Percentiles rank a stretch among this genome's conserved stretches.
phyloP scores from a whole-genome alignment of 129 eudicot genomes.

The Pulicaria dysenterica region DNA sequence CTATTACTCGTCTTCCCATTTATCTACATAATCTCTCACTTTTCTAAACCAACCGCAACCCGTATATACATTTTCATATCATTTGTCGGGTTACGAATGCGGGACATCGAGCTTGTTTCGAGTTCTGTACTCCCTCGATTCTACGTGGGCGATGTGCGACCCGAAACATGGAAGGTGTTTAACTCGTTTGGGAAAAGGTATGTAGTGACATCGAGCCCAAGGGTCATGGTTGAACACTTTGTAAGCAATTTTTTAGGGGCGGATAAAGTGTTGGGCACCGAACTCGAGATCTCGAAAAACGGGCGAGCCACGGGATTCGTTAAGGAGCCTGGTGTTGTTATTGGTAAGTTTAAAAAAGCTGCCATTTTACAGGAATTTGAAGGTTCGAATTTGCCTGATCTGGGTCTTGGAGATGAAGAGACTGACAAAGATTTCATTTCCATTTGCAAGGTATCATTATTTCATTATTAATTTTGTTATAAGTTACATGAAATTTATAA shows the following conservation, averaged over 20 bases:
- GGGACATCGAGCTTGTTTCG: slow-evolving; percentile 71
- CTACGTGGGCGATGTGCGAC: slow-evolving; percentile 73
- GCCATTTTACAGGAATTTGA: slow-evolving; percentile 58
- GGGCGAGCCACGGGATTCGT: slow-evolving; percentile 88
- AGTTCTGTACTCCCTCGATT: slow-evolving; percentile 82
- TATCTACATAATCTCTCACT: slow-evolving; percentile 43
- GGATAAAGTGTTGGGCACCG: slow-evolving; percentile 86
- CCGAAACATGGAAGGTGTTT: slow-evolving; percentile 76
- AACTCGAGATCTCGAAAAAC: slow-evolving; percentile 54
- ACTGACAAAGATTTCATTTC: slow-evolving; percentile 91
- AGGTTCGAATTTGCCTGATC: slow-evolving; percentile 57
- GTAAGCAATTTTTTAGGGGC: slow-evolving; percentile 65
- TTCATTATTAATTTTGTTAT: not conserved
- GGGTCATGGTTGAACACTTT: slow-evolving; percentile 80
- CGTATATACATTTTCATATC: slow-evolving; percentile 62
- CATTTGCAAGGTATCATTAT: slow-evolving; percentile 75
- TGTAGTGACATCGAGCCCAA: slow-evolving; percentile 76
- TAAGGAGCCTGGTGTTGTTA: slow-evolving; percentile 65
- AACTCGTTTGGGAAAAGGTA: slow-evolving; percentile 74
- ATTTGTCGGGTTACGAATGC: slow-evolving; percentile 52
- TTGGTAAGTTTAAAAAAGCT: slow-evolving; percentile 55
- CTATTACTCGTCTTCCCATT: slow-evolving; percentile 52
- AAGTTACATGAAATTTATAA: no score
- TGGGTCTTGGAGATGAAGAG: slow-evolving; percentile 81
- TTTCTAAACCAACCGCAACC: slow-evolving; percentile 52